Conservation (phyloP, 78 protist genomes). For the Bodo saltans region DNA sequence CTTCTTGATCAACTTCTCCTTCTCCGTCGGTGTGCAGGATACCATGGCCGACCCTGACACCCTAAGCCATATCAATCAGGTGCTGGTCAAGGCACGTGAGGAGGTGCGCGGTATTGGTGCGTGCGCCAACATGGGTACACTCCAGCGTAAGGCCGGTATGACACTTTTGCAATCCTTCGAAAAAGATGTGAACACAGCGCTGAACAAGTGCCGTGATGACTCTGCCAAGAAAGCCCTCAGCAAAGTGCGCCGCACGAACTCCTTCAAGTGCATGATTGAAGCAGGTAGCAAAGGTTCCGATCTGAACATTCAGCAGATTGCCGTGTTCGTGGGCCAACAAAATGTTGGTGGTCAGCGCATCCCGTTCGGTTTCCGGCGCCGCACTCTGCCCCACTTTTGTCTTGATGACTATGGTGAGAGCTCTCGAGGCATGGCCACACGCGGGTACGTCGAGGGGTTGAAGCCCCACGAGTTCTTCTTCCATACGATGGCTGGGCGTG, state of each 20-base stretch:
- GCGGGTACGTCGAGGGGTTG: conserved; percentile 92
- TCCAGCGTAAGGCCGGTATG: conserved; percentile 86
- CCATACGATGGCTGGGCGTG: conserved; percentile 99
- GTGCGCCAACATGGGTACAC: conserved; percentile 57
- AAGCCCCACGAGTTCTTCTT: conserved; percentile 96
- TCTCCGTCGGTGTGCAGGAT: conserved; percentile 93
- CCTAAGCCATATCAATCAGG: conserved; percentile 48
- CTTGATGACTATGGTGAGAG: conserved; percentile 91
- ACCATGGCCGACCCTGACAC: conserved; percentile 87
- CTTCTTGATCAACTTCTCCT: conserved; percentile 87
- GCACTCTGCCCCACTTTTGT: conserved; percentile 98
- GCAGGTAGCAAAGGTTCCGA: conserved; percentile 98
- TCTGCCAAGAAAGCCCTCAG: conserved; percentile 67
- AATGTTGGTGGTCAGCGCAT: conserved; percentile 99
- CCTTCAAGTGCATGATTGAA: conserved; percentile 85
- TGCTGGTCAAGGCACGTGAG: conserved; percentile 37
- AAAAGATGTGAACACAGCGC: conserved; percentile 75
- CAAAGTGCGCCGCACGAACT: conserved; percentile 64
- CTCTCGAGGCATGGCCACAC: conserved; percentile 93
- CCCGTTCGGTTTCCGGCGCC: conserved; percentile 87
- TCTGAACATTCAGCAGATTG: conserved; percentile 96
- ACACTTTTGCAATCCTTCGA: conserved; percentile 93
- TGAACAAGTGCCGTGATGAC: conserved; percentile 86
- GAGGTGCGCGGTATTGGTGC: conserved; percentile 57
- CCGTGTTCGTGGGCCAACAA: conserved; percentile 99